Percentiles rank a stretch among this genome's conserved stretches.
Evolutionary conservation across 73 alveolate genomes (phyloP).

Genomic region (Tetrahymena thermophila): DNA sequence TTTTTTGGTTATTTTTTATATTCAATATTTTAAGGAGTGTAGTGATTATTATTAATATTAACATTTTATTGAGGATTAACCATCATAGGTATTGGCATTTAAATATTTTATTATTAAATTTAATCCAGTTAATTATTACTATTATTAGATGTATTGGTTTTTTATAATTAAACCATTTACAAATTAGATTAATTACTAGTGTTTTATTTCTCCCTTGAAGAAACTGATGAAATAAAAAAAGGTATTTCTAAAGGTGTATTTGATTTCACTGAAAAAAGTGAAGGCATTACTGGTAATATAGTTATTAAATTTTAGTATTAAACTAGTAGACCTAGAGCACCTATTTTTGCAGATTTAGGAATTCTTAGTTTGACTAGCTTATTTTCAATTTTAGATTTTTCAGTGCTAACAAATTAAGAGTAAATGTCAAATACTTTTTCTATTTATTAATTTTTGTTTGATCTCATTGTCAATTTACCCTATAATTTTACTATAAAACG

Average conservation of each 20-base stretch:
- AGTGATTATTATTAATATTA: too few relatives aligned
- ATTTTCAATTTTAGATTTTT: neutral
- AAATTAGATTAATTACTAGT: neutral
- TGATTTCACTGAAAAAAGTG: neutral
- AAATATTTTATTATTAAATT: too few relatives aligned
- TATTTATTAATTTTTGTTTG: neutral
- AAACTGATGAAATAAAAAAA: neutral
- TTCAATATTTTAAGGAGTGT: neutral
- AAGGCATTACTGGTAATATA: neutral
- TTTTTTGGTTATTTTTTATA: too few relatives aligned
- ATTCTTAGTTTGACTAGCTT: neutral
- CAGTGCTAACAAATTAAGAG: neutral
- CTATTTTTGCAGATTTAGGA: neutral
- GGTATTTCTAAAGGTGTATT: neutral
- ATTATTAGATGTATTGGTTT: neutral
- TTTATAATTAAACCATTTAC: too few relatives aligned
- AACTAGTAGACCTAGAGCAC: neutral
- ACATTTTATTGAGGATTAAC: neutral
- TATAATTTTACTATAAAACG: neutral
- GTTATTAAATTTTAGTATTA: neutral
- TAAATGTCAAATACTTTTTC: neutral
- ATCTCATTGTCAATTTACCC: neutral
- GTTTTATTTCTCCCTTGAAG: neutral
- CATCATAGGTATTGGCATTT: neutral
- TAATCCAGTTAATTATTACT: neutral